Percentiles rank a stretch among this genome's conserved stretches.
Conservation (phyloP, 768 basidiomycete species). For the Suillus bovinus region DNA sequence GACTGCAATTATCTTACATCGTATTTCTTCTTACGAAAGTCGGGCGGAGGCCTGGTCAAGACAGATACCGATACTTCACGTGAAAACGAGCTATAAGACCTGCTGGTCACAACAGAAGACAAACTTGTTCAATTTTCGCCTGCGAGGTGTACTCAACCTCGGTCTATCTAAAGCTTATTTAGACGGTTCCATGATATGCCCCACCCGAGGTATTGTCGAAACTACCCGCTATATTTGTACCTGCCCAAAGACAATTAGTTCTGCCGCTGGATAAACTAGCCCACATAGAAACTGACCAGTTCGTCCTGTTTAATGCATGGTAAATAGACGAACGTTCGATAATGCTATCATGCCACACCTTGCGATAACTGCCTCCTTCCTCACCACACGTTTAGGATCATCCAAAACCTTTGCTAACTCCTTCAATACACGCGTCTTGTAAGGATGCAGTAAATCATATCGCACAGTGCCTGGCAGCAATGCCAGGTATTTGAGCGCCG, state of each 20-base stretch:
- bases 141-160: no score
- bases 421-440: slow-evolving; percentile 70
- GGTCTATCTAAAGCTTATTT: not conserved
- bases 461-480: slow-evolving; percentile 74
- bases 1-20: no score
- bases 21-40: no score
- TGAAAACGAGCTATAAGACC: no score
- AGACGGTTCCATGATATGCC: no score
- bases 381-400: slow-evolving; percentile 83
- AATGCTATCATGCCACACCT: slow-evolving; percentile 35
- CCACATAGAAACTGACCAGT: slow-evolving; percentile 21
- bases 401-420: slow-evolving; percentile 78
- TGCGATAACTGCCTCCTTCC: slow-evolving; percentile 88
- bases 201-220: not conserved
- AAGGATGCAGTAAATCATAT: slow-evolving; percentile 81
- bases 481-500: slow-evolving; percentile 74
- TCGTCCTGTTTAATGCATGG: slow-evolving; percentile 24
- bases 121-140: no score
- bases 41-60: no score
- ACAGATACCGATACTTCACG: no score
- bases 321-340: slow-evolving; percentile 2
- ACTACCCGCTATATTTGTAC: slow-evolving; percentile 29
- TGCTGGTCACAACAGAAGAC: no score
- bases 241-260: slow-evolving; percentile 15
- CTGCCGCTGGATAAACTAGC: not conserved